Evolutionary conservation across 2,329 filamentous ascomycete genomes (phyloP), one percentile per base, ranked within the genome.

Genomic region (Pseudogymnoascus sp.): DNA sequence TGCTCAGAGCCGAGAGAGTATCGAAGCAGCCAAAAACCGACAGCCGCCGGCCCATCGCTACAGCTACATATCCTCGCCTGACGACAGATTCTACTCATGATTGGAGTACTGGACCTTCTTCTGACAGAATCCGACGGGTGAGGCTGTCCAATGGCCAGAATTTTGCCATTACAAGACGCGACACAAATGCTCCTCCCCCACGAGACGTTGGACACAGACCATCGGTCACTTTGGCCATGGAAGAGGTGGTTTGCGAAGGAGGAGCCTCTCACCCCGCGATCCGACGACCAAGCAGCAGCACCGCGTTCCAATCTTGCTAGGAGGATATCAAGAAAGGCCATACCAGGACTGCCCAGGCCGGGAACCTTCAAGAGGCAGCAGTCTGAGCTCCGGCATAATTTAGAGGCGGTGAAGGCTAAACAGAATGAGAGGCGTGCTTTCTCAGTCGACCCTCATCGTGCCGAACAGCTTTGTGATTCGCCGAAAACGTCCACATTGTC

Each of bases 321-420:
- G 47, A 67, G 71, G 61, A 35, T 73, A 14, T 74, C 72, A 5
- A 64, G 84, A 68, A 86, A 82, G 70, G 90, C 91, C n/a, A 85
- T 93, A 14, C 88, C 91, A 16, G 88, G 88, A 14, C 77, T 96
- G 38, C 90, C 91, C 40, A 84, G 91, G 59, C 80, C 86, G 4
- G 85, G 88, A 69, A 96, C 91, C 0, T 92, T 96, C 76, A 89
- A 87, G 75, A 85, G 92, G 70, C 91, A 93, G 74, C 84, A 89
- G 72, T 93, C 91, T 29, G 93, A 96, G 75, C 82, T 84, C 66
- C 83, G 91, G 68, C 85, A 89, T 69, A 87, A 86, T 70, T 80
- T 96, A 62, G 80, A 88, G 64, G 86, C 89, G 50, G 80, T 86
- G 44, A 79, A 86, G 59, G 82, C 84, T 5, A 83, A 85, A 33